Conservation (phyloP, 495 filamentous ascomycete species). For the Lophiostoma macrostomum region DNA sequence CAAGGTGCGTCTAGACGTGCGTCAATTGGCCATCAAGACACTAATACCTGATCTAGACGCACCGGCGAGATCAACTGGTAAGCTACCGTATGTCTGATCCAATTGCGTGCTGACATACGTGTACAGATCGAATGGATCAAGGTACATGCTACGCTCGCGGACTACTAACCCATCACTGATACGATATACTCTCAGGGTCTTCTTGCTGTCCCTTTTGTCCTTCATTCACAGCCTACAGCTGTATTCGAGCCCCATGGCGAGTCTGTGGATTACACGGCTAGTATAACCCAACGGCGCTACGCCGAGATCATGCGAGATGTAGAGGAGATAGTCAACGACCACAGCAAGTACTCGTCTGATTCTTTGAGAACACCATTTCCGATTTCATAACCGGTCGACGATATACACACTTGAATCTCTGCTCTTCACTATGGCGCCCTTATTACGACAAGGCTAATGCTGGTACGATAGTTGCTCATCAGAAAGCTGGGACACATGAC, state of each 20-base stretch:
- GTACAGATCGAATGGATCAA: slow-evolving; percentile 67
- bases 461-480: slow-evolving; percentile 60
- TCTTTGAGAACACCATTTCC: not conserved
- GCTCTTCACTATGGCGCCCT: too few relatives aligned
- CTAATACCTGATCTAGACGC: slow-evolving; percentile 64
- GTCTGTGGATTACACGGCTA: slow-evolving; percentile 59
- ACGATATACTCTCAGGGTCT: slow-evolving; percentile 61
- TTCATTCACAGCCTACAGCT: slow-evolving; percentile 90
- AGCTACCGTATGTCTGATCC: too few relatives aligned
- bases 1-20: slow-evolving; percentile 59
- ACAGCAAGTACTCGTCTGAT: slow-evolving; percentile 59
- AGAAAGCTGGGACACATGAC: slow-evolving; percentile 56
- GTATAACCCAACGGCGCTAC: slow-evolving; percentile 74
- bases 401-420: too few relatives aligned
- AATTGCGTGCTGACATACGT: slow-evolving; percentile 7
- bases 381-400: not conserved
- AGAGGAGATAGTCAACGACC: slow-evolving; percentile 84
- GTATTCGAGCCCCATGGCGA: slow-evolving; percentile 63
- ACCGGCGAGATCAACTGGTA: slow-evolving; percentile 85
- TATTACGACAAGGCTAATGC: not conserved
- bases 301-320: slow-evolving; percentile 94
- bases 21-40: too few relatives aligned
- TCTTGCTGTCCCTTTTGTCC: slow-evolving; percentile 92
- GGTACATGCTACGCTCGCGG: slow-evolving; percentile 40
- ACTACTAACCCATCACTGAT: not conserved